These are phyloP conservation scores for Phaffia tasmanica DNA, from an alignment of 768 basidiomycete species.

Conservation along the genomic window DNA sequence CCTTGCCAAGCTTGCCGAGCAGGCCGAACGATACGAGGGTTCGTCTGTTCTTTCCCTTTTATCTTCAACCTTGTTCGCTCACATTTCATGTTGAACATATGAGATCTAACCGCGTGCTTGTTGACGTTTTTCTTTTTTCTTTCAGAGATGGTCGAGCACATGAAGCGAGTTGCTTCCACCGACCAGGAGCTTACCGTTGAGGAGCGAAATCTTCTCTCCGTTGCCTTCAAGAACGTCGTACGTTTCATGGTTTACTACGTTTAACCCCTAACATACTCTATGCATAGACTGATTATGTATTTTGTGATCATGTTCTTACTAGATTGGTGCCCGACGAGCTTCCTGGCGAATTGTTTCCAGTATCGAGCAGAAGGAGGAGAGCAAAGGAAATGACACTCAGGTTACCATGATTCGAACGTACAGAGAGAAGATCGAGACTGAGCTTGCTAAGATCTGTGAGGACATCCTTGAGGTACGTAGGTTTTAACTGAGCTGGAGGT, in stretches of 20 bases:
- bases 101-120: background rate
- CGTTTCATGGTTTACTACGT: background rate
- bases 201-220: conserved; percentile 93
- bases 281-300: too few relatives aligned
- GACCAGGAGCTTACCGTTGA: conserved; percentile 97
- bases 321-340: conserved; percentile 88
- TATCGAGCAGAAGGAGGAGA: conserved; percentile 98
- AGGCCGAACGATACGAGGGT: conserved; percentile 99
- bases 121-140: background rate
- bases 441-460: conserved; percentile 96
- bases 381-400: conserved; percentile 92
- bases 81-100: background rate
- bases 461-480: conserved; percentile 75
- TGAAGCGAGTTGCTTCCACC: conserved; percentile 95
- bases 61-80: conserved; percentile 1
- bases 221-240: conserved; percentile 87
- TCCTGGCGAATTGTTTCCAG: conserved; percentile 98
- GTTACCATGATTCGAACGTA: conserved; percentile 96
- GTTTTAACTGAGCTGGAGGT: background rate
- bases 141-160: conserved; percentile 92
- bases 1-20: conserved; percentile 99
- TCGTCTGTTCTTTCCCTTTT: conserved; percentile 21
- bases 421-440: conserved; percentile 93
- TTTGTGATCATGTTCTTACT: too few relatives aligned
- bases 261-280: conserved; percentile 33